Evolutionary conservation across 352 stramenopile genomes (phyloP).

Genomic region (Phytophthora capsici): DNA sequence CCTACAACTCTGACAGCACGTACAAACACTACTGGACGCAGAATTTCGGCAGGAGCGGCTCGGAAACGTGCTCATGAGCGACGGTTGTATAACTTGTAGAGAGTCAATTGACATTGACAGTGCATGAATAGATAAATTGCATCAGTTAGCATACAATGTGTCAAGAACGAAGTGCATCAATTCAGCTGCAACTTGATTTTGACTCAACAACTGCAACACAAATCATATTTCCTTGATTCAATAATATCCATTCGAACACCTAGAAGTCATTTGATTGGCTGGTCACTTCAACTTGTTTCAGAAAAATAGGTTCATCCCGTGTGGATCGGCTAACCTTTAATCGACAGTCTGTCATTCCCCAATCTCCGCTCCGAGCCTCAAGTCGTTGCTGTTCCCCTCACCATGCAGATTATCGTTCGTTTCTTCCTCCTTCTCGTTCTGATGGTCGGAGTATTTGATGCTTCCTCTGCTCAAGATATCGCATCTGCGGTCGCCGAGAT

Average conservation of each 20-base stretch:
- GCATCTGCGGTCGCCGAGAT: constrained; percentile 12
- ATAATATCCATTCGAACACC: constrained; percentile 6
- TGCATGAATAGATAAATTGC: constrained; percentile 6
- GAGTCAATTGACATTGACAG: neutral
- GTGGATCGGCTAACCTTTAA: neutral
- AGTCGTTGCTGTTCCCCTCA: neutral
- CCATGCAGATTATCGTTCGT: constrained; percentile 7
- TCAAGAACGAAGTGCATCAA: constrained; percentile 4
- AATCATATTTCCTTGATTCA: neutral
- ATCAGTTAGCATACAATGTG: neutral
- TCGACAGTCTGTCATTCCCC: constrained; percentile 5
- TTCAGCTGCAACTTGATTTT: neutral
- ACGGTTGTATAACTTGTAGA: too few species aligned
- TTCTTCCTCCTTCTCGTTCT: constrained; percentile 17
- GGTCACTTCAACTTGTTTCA: constrained; percentile 10
- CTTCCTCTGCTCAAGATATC: constrained; percentile 8
- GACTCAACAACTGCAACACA: neutral
- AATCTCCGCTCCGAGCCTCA: constrained; percentile 13
- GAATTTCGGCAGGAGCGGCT: constrained; percentile 46
- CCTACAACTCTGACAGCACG: constrained; percentile 42
- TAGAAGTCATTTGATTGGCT: neutral
- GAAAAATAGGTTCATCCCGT: constrained; percentile 11
- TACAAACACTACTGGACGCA: constrained; percentile 74
- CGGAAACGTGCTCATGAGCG: constrained; percentile 20
- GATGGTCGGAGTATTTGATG: constrained; percentile 2